A percentile compares a stretch with the other conserved stretches of the same genome.
phyloP scores from a whole-genome alignment of 2,329 filamentous ascomycete species.

The Alternaria burnsii region DNA sequence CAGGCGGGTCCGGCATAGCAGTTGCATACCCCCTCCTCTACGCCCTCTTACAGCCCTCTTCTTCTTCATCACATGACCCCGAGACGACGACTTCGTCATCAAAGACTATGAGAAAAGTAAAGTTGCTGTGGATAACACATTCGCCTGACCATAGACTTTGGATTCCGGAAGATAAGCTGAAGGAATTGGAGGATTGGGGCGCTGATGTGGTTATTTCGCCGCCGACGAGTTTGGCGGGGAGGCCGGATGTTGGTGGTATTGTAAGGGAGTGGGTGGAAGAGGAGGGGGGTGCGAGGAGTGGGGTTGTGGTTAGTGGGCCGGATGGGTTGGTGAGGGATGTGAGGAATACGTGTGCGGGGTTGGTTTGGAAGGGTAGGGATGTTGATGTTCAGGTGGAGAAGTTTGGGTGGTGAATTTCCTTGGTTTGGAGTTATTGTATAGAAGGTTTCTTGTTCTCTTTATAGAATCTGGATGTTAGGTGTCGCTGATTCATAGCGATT shows the following conservation, averaged over 20 bases:
- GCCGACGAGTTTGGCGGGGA: slow-evolving; percentile 62
- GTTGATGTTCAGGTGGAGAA: slow-evolving; percentile 69
- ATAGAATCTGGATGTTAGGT: no score
- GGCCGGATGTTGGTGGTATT: slow-evolving; percentile 61
- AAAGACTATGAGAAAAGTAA: slow-evolving; percentile 51
- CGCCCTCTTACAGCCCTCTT: slow-evolving; percentile 52
- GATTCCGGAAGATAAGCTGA: slow-evolving; percentile 61
- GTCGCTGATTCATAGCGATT: no score
- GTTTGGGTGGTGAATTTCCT: slow-evolving; percentile 66
- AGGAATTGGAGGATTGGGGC: slow-evolving; percentile 60
- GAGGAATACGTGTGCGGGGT: slow-evolving; percentile 64
- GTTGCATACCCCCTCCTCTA: slow-evolving; percentile 69
- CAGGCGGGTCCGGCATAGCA: slow-evolving; percentile 71
- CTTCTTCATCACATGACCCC: slow-evolving; percentile 12
- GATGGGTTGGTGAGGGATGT: slow-evolving; percentile 68
- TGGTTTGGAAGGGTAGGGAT: slow-evolving; percentile 59
- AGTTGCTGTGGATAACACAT: slow-evolving; percentile 68
- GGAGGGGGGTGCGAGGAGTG: slow-evolving; percentile 54
- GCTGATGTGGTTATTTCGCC: slow-evolving; percentile 63
- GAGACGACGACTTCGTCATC: slow-evolving; percentile 12
- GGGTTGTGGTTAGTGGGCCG: slow-evolving; percentile 69
- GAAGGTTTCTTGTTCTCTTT: no score
- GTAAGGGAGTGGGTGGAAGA: slow-evolving; percentile 51
- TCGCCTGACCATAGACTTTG: slow-evolving; percentile 62
- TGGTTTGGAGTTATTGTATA: no score